phyloP scores from a whole-genome alignment of 2,329 filamentous ascomycete species.

The Microcera coccophila region DNA sequence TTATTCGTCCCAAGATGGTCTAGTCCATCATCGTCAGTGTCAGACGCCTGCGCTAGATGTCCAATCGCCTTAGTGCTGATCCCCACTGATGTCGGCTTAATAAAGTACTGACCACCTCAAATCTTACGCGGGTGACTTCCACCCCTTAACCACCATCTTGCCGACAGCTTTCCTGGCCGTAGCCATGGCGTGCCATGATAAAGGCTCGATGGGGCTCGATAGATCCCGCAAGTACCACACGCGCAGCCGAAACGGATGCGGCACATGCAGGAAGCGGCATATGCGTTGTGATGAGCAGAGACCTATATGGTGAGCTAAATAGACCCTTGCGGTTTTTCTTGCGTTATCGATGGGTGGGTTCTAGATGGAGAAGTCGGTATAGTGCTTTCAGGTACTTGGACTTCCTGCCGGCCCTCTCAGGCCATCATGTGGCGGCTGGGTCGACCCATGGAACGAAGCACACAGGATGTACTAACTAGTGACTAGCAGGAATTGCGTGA shows the following conservation, averaged over 20 bases:
- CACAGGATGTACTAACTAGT: too few relatives aligned
- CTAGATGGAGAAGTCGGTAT: too few relatives aligned
- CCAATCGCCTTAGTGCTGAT: background rate
- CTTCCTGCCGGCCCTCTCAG: background rate
- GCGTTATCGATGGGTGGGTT: too few relatives aligned
- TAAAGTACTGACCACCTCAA: background rate
- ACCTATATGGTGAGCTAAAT: slow-evolving; percentile 6
- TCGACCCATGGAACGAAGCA: too few relatives aligned
- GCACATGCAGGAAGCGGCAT: slow-evolving; percentile 20
- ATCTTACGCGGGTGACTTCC: too few relatives aligned
- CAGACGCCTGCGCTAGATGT: too few relatives aligned
- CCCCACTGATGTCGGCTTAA: background rate
- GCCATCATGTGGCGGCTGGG: too few relatives aligned
- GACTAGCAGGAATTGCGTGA: slow-evolving; percentile 10
- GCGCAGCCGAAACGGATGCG: slow-evolving; percentile 18
- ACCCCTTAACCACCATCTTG: too few relatives aligned
- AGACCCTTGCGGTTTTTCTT: background rate
- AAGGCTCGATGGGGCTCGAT: background rate
- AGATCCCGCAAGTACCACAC: slow-evolving; percentile 17
- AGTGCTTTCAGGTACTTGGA: slow-evolving; percentile 1
- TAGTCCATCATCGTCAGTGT: too few relatives aligned
- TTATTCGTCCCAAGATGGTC: slow-evolving; percentile 16
- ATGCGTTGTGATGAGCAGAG: slow-evolving; percentile 19
- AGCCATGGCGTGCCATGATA: background rate
- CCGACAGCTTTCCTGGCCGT: too few relatives aligned